Base-by-base conservation (phyloP, 202 grass and related monocot genomes). In the Panicum virgatum region DNA sequence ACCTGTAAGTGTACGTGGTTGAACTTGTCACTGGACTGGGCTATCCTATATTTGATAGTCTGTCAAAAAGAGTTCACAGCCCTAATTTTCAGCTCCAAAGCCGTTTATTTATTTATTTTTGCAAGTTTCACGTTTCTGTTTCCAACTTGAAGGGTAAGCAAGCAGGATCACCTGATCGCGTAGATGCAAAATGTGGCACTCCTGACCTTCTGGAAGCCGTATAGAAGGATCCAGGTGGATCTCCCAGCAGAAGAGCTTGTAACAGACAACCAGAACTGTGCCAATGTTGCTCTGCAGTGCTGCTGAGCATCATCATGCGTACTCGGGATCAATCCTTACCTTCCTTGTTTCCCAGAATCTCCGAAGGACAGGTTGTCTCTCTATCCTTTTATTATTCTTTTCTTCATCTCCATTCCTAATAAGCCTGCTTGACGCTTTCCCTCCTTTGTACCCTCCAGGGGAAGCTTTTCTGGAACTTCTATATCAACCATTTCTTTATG, bases 321-420 rank as follows among this genome's bases (percentile, higher is more conserved):
- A 26, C 40, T n/a, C 5, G 40, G 40, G 20, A 67, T 67, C 77
- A 77, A 81, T 81, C 38, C 77, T 85, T 85, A 29, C 72, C 77
- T 85, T 85, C 65, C 72, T 12, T 22, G 82, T 81, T 58, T 82
- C 59, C 46, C 61, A 78, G 23, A 78, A 6, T n/a, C 42, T 40
- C 42, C 16, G 53, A 87, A 58, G 45, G 83, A 82, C 78, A 62
- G 34, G 38, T 59, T 78, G 72, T 79, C 75, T 77, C 67, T 69
- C 37, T 62, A 42, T 20, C 25, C 26, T 57, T 58, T 84, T 23
- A 14, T 12, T 74, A 38, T 90, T 86, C 70, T 15, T 84, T 90
- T 46, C 76, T 87, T 90, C 75, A 13, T 72, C 30, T 72, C 85
- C 84, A 73, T 79, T 82, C 66, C 14, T 59, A 82, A 73, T 59